Conservation (phyloP, 441 rosid genomes). For the Biscutella auriculata region DNA sequence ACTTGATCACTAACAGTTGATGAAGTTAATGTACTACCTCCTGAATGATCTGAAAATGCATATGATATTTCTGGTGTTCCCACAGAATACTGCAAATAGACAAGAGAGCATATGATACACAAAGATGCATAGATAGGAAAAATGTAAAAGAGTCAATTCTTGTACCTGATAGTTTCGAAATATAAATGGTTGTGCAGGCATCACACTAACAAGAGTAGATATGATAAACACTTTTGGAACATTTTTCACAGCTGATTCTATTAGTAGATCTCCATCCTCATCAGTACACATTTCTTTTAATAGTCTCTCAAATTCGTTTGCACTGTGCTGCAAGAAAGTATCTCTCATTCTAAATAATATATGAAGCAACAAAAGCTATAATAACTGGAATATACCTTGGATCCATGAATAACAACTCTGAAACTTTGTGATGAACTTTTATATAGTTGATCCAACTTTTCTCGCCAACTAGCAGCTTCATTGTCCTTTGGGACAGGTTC, state of each 20-base stretch:
- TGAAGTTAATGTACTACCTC: constrained; percentile 46
- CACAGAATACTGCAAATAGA: constrained; percentile 61
- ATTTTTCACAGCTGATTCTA: constrained; percentile 86
- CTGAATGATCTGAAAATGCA: constrained; percentile 66
- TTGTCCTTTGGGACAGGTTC: constrained; percentile 90
- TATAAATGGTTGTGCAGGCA: constrained; percentile 91
- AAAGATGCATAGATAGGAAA: background rate
- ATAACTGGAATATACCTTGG: constrained; percentile 48
- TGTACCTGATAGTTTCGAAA: constrained; percentile 96
- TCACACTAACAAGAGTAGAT: constrained; percentile 81
- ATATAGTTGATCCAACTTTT: constrained; percentile 89
- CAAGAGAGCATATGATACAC: constrained; percentile 4
- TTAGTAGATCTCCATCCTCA: constrained; percentile 86
- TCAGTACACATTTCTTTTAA: constrained; percentile 96
- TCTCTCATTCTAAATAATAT: constrained; percentile 18
- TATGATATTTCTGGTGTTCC: constrained; percentile 87
- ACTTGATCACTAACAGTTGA: constrained; percentile 65
- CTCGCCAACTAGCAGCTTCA: constrained; percentile 99
- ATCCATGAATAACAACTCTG: constrained; percentile 97
- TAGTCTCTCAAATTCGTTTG: constrained; percentile 90
- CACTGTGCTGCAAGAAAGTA: constrained; percentile 85
- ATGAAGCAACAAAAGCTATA: constrained; percentile 3
- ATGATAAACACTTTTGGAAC: constrained; percentile 90
- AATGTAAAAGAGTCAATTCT: background rate
- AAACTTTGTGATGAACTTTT: constrained; percentile 97